Evolutionary conservation across 345 rosid genomes (phyloP).

Genomic region (Clausena lansium): DNA sequence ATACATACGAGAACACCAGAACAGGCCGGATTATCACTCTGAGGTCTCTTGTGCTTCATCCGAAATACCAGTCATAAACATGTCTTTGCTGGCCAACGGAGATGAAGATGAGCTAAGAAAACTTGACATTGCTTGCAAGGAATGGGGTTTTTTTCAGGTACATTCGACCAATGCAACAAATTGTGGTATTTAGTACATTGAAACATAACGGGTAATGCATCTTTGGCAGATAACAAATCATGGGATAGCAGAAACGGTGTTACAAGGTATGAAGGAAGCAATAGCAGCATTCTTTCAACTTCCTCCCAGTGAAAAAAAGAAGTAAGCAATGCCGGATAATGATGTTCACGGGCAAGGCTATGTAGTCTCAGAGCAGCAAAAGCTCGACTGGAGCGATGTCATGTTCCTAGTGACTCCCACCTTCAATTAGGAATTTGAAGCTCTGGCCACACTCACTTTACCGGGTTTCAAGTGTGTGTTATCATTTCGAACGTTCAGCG

Average conservation of each 20-base stretch:
- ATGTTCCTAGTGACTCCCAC: constrained; percentile 19
- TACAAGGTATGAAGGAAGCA: constrained; percentile 17
- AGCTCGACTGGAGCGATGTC: constrained; percentile 29
- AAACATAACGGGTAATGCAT: neutral
- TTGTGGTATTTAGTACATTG: neutral
- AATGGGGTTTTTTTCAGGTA: constrained; percentile 43
- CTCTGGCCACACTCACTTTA: constrained; percentile 20
- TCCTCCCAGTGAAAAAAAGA: constrained; percentile 28
- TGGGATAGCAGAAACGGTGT: constrained; percentile 12
- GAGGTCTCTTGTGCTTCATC: neutral
- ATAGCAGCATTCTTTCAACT: constrained; percentile 27
- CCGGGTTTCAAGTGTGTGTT: constrained; percentile 24
- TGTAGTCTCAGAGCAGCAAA: constrained; percentile 30
- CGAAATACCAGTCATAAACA: constrained; percentile 21
- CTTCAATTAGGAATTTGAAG: constrained; percentile 8
- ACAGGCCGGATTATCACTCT: constrained; percentile 14
- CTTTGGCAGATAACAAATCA: constrained; percentile 23
- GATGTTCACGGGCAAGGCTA: constrained; percentile 25
- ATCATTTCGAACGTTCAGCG: neutral
- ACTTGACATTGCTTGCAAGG: constrained; percentile 29
- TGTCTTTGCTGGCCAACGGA: constrained; percentile 24
- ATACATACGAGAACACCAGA: constrained; percentile 13
- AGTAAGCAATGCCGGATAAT: constrained; percentile 18
- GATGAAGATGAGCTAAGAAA: constrained; percentile 21
- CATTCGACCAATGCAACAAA: neutral